Base-by-base conservation (phyloP, 2,329 filamentous ascomycete species). In the Botrytis elliptica region DNA sequence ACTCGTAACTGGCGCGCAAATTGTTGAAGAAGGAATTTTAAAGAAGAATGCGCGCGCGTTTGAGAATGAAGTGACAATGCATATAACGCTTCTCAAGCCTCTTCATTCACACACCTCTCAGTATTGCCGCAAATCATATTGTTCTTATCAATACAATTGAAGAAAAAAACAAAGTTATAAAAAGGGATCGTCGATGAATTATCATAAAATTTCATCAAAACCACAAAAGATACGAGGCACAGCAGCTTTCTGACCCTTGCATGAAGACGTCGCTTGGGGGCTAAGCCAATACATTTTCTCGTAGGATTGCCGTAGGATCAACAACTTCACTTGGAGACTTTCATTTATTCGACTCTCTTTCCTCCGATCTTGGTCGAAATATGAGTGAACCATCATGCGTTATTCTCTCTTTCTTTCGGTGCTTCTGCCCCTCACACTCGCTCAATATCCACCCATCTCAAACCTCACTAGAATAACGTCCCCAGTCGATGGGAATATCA, bases 401-500 rank as follows among this genome's bases (percentile, higher is more conserved):
- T 72, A 75, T 73, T 71, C 74, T 63, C 67, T 77, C 69, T 63
- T 78, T 68, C 65, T 79, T 67, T 74, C 69, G 73, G 73, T 74
- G 66, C 62, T 80, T 66, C 46, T 77, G 52, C 67, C 76, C 49
- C 52, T 73, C 63, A 75, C 78, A 57, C 69, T 77, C 74, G 80
- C 81, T 76, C 81, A 82, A 75, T 83, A 82, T 74, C 82, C 82
- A 46, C 82, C 82, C 1, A 74, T 72, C n/a, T 75, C 76, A 18
- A 86, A 86, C 74, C 79, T 88, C 66, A 90, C 87, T 62, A 87
- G 88, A 63, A 85, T 92, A 73, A 82, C 82, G 40, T 92, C 91
- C 29, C 89, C 90, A 4, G 84, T 92, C 77, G 85, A 92, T 80
- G 83, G 84, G 42, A 86, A 87, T 76, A 88, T 93, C 79, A 90